Percentiles rank a stretch among this genome's conserved stretches.
Evolutionary conservation across 2,329 filamentous ascomycete genomes (phyloP).

Genomic region (Botryotinia narcissicola): DNA sequence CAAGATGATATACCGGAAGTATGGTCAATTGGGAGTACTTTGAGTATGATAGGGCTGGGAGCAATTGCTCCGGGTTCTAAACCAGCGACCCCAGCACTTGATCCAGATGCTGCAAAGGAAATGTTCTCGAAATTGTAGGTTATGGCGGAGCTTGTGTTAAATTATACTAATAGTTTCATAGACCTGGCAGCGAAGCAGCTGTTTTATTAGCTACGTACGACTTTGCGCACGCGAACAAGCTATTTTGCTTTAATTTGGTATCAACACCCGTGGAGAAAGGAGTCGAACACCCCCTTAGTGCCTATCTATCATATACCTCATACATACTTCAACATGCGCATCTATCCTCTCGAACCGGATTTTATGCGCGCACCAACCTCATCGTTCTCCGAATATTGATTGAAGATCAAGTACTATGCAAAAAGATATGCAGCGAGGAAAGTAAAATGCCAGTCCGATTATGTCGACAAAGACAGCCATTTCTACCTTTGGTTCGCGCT

Average conservation of each 20-base stretch:
- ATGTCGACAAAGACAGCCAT: slow-evolving; percentile 85
- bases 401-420: slow-evolving; percentile 79
- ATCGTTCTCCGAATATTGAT: slow-evolving; percentile 83
- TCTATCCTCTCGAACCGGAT: slow-evolving; percentile 70
- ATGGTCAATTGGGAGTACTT: slow-evolving; percentile 78
- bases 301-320: slow-evolving; percentile 83
- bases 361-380: slow-evolving; percentile 82
- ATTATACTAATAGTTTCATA: slow-evolving; percentile 41
- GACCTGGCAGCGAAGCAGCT: slow-evolving; percentile 75
- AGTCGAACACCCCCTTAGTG: slow-evolving; percentile 71
- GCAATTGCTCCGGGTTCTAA: slow-evolving; percentile 68
- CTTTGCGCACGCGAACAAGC: slow-evolving; percentile 89
- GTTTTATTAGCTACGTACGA: slow-evolving; percentile 86
- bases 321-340: slow-evolving; percentile 94
- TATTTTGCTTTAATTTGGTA: slow-evolving; percentile 86
- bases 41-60: slow-evolving; percentile 82
- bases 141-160: not conserved
- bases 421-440: slow-evolving; percentile 79
- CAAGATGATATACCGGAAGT: slow-evolving; percentile 88
- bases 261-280: slow-evolving; percentile 61
- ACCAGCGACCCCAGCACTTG: slow-evolving; percentile 60
- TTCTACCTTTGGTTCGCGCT: slow-evolving; percentile 69
- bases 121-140: slow-evolving; percentile 77
- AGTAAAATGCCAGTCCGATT: slow-evolving; percentile 72
- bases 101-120: slow-evolving; percentile 76